Conservation (phyloP, 305 asterid species). For the Plantago lanceolata region DNA sequence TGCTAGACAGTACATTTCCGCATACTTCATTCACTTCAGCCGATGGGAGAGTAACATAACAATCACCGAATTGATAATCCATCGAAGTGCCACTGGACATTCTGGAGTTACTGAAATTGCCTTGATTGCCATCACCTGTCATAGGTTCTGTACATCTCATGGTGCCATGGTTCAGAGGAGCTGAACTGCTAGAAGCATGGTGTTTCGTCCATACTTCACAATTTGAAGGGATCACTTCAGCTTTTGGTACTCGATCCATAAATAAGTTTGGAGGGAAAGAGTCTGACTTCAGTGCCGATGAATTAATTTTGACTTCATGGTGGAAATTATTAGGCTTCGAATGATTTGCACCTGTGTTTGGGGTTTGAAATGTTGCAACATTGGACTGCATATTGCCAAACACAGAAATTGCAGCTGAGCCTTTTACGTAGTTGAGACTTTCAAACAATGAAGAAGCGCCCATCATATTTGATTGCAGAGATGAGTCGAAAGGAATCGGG, state of each 20-base stretch:
- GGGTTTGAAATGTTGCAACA: slow-evolving; percentile 31
- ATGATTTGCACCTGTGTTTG: slow-evolving; percentile 24
- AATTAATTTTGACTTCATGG: slow-evolving; percentile 21
- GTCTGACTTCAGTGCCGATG: slow-evolving; percentile 28
- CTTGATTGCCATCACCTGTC: not conserved
- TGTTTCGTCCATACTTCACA: slow-evolving; percentile 48
- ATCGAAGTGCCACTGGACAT: slow-evolving; percentile 4
- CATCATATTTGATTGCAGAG: slow-evolving; percentile 29
- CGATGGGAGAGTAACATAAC: slow-evolving; percentile 10
- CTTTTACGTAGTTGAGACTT: slow-evolving; percentile 23
- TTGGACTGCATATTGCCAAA: slow-evolving; percentile 24
- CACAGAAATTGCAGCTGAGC: slow-evolving; percentile 27
- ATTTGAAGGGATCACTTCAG: slow-evolving; percentile 55
- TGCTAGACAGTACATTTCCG: slow-evolving; percentile 6
- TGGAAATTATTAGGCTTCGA: not conserved
- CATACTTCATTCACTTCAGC: slow-evolving; percentile 9
- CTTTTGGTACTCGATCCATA: slow-evolving; percentile 40
- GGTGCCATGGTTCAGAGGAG: slow-evolving; percentile 4
- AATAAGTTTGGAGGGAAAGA: slow-evolving; percentile 37
- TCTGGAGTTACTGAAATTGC: not conserved
- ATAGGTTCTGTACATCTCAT: not conserved
- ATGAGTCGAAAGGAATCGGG: slow-evolving; percentile 28
- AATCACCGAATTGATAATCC: not conserved
- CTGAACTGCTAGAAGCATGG: slow-evolving; percentile 32
- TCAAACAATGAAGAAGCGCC: slow-evolving; percentile 31